These are phyloP conservation scores for Saturnispora quitensis DNA, from an alignment of 805 yeast genomes.

Conservation along the genomic window DNA sequence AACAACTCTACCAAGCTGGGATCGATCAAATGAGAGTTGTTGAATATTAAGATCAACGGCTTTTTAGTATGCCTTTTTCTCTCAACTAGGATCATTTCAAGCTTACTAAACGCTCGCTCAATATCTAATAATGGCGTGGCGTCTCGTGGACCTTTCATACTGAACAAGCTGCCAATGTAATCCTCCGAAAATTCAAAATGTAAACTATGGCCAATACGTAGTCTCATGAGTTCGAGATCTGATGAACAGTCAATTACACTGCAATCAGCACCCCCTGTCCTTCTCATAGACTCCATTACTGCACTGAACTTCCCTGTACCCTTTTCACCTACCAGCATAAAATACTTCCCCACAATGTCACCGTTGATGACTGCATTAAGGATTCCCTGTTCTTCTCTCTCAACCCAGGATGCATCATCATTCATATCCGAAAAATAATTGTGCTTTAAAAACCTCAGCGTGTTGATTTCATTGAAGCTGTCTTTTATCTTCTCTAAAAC, in stretches of 20 bases:
- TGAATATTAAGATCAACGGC: slow-evolving; percentile 64
- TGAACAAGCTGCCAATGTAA: slow-evolving; percentile 72
- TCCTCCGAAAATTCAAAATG: slow-evolving; percentile 71
- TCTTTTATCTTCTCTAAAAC: slow-evolving; percentile 54
- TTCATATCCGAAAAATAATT: slow-evolving; percentile 37
- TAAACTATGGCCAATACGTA: slow-evolving; percentile 66
- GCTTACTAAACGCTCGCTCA: slow-evolving; percentile 69
- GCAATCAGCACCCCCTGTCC: slow-evolving; percentile 53
- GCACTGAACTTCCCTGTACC: slow-evolving; percentile 82
- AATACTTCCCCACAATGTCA: slow-evolving; percentile 56
- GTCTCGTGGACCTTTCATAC: slow-evolving; percentile 77
- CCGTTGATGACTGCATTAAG: slow-evolving; percentile 63
- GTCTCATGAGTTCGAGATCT: slow-evolving; percentile 74
- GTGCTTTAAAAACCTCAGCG: slow-evolving; percentile 48
- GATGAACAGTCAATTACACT: slow-evolving; percentile 75
- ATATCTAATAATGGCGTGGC: slow-evolving; percentile 75
- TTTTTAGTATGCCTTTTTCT: slow-evolving; percentile 33
- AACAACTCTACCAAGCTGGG: slow-evolving; percentile 66
- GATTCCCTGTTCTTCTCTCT: slow-evolving; percentile 55
- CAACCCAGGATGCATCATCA: slow-evolving; percentile 50
- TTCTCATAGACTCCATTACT: slow-evolving; percentile 59
- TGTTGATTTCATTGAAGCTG: slow-evolving; percentile 60
- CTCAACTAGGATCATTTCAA: slow-evolving; percentile 61
- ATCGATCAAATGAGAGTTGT: slow-evolving; percentile 64
- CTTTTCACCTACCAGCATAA: slow-evolving; percentile 69